A percentile compares a stretch with the other conserved stretches of the same genome.
Evolutionary conservation across 768 basidiomycete species (phyloP).

Genomic region (Termitomyces eurrhizus): DNA sequence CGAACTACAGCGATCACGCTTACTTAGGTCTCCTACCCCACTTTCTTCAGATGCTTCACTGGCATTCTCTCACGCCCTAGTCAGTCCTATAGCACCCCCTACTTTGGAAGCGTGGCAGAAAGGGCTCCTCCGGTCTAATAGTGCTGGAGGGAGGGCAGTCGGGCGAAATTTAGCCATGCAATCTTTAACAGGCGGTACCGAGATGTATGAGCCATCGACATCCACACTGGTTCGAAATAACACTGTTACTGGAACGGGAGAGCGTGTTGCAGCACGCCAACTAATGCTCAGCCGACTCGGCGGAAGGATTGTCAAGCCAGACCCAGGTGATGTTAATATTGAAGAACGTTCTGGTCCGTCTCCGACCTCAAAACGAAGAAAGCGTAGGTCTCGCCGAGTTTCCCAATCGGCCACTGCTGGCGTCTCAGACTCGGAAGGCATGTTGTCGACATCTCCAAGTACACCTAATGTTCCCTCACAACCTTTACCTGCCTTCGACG

Average conservation of each 20-base stretch:
- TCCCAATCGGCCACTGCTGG: constrained; percentile 42
- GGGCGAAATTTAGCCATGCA: constrained; percentile 72
- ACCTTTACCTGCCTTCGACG: constrained; percentile 43
- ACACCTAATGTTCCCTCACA: constrained; percentile 57
- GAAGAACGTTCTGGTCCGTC: constrained; percentile 49
- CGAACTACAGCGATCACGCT: constrained; percentile 43
- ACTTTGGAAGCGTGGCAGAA: constrained; percentile 75
- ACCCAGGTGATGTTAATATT: constrained; percentile 58
- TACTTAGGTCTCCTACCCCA: constrained; percentile 51
- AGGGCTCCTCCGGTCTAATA: constrained; percentile 86
- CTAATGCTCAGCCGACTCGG: constrained; percentile 62
- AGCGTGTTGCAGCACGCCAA: constrained; percentile 68
- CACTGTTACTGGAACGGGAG: constrained; percentile 72
- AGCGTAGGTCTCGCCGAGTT: constrained; percentile 51
- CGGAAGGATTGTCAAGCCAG: constrained; percentile 53
- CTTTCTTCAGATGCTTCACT: constrained; percentile 50
- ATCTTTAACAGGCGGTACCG: constrained; percentile 77
- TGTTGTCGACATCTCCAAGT: constrained; percentile 47
- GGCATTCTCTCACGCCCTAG: constrained; percentile 61
- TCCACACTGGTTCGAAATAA: constrained; percentile 68
- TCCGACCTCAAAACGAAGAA: constrained; percentile 50
- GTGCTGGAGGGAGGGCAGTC: constrained; percentile 70
- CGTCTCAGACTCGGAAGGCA: constrained; percentile 47
- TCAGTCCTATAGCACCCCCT: constrained; percentile 64
- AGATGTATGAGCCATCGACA: constrained; percentile 53